Evolutionary conservation across 345 rosid genomes (phyloP).

Genomic region (Cardiospermum halicacabum): DNA sequence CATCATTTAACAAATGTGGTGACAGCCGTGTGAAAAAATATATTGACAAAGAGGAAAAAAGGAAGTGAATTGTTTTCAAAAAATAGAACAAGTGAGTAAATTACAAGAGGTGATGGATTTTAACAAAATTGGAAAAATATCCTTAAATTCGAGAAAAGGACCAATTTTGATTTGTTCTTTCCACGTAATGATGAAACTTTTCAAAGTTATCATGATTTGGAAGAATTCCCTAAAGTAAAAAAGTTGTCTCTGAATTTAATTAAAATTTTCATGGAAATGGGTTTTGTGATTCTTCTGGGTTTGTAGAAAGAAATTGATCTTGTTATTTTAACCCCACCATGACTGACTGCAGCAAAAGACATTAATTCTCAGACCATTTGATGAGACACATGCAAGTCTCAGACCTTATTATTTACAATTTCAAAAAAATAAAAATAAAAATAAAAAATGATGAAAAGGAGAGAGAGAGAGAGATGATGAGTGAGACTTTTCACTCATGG

Average conservation of each 20-base stretch:
- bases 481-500: conserved; percentile 14
- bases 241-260: too few relatives aligned
- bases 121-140: conserved; percentile 17
- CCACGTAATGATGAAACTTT: conserved; percentile 42
- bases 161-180: conserved; percentile 21
- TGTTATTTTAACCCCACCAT: conserved; percentile 37
- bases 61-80: neutral
- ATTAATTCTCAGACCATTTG: conserved; percentile 32
- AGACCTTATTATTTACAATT: conserved; percentile 14
- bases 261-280: neutral
- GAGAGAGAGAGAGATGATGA: conserved; percentile 7
- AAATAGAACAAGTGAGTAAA: conserved; percentile 5
- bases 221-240: conserved; percentile 31
- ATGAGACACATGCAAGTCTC: conserved; percentile 33
- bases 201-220: conserved; percentile 35
- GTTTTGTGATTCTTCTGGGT: neutral
- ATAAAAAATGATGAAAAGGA: neutral
- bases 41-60: conserved; percentile 2
- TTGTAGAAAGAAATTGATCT: neutral
- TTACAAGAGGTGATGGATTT: conserved; percentile 18
- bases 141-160: conserved; percentile 16
- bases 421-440: neutral
- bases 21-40: conserved; percentile 17
- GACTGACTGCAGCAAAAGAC: conserved; percentile 28
- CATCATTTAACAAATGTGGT: conserved; percentile 7